Conservation (phyloP, 2,329 filamentous ascomycete genomes). For the Penicillium sp. region DNA sequence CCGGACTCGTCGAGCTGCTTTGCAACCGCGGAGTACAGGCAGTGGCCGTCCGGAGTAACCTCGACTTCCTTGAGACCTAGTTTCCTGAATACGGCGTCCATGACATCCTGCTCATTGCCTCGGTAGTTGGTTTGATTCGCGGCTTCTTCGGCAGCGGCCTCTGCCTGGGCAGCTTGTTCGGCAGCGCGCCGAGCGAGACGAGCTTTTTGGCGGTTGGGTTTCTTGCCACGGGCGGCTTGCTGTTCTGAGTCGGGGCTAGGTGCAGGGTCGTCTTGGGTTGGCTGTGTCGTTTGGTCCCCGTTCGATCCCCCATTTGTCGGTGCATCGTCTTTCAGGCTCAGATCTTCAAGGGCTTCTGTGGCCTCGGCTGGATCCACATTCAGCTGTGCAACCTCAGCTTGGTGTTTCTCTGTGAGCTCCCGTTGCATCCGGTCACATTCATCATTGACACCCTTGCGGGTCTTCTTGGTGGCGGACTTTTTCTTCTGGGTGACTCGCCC, state of each 20-base stretch:
- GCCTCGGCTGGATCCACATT: slow-evolving; percentile 33
- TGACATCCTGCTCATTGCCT: slow-evolving; percentile 62
- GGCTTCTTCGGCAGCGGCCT: slow-evolving; percentile 70
- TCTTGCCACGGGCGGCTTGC: slow-evolving; percentile 49
- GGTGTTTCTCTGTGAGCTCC: slow-evolving; percentile 54
- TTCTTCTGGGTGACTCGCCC: slow-evolving; percentile 87
- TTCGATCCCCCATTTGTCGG: slow-evolving; percentile 11
- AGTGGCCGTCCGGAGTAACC: slow-evolving; percentile 88
- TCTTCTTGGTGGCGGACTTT: slow-evolving; percentile 87
- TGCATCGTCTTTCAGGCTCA: slow-evolving; percentile 30
- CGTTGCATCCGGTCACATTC: slow-evolving; percentile 57
- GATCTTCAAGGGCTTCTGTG: slow-evolving; percentile 29
- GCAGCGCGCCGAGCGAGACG: slow-evolving; percentile 83
- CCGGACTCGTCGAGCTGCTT: slow-evolving; percentile 64
- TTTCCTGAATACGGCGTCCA: slow-evolving; percentile 62
- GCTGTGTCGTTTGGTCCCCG: slow-evolving; percentile 5
- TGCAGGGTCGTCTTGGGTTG: slow-evolving; percentile 8
- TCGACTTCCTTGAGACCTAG: slow-evolving; percentile 67
- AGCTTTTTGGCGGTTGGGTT: slow-evolving; percentile 87
- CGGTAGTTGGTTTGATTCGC: slow-evolving; percentile 68
- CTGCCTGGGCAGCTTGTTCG: slow-evolving; percentile 67
- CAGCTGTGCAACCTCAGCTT: slow-evolving; percentile 47
- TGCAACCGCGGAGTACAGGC: slow-evolving; percentile 85
- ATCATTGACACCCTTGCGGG: slow-evolving; percentile 64
- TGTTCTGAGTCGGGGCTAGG: slow-evolving; percentile 7